Evolutionary conservation across 345 rosid genomes (phyloP).

Genomic region (Stellera chamaejasme): DNA sequence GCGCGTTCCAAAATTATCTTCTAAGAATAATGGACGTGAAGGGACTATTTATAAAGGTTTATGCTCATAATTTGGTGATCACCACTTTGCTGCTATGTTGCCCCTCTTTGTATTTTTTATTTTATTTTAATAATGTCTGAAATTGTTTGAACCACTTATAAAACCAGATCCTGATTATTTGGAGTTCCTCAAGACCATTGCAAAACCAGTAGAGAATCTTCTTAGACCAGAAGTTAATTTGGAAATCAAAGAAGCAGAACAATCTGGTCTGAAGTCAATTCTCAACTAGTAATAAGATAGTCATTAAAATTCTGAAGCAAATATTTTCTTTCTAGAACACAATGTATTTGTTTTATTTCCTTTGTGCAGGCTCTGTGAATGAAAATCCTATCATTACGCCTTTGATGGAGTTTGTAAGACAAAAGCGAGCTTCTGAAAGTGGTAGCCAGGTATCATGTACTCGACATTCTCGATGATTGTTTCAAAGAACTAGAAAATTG

Average conservation of each 20-base stretch:
- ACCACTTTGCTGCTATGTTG: too few species aligned
- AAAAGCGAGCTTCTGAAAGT: constrained; percentile 52
- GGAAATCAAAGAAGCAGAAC: constrained; percentile 65
- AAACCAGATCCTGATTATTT: constrained; percentile 56
- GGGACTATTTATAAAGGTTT: constrained; percentile 51
- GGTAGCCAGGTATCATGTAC: constrained; percentile 39
- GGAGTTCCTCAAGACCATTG: constrained; percentile 57
- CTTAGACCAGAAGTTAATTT: constrained; percentile 58
- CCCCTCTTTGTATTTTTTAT: too few species aligned
- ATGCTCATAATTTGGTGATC: neutral
- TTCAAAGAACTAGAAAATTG: too few species aligned
- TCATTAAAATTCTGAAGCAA: too few species aligned
- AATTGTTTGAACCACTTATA: neutral
- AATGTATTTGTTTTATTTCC: neutral
- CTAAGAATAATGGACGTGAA: constrained; percentile 55
- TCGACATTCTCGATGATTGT: too few species aligned
- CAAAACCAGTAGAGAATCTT: constrained; percentile 55
- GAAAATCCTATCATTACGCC: constrained; percentile 54
- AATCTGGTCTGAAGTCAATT: constrained; percentile 34
- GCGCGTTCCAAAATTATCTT: constrained; percentile 38
- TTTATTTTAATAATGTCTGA: neutral
- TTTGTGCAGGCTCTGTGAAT: constrained; percentile 33
- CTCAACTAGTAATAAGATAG: neutral
- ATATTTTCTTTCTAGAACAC: neutral
- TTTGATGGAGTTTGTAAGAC: constrained; percentile 76